Evolutionary conservation across 805 yeast species (phyloP), one percentile per base, ranked within the genome.

Genomic region (Ogataea ganodermae): DNA sequence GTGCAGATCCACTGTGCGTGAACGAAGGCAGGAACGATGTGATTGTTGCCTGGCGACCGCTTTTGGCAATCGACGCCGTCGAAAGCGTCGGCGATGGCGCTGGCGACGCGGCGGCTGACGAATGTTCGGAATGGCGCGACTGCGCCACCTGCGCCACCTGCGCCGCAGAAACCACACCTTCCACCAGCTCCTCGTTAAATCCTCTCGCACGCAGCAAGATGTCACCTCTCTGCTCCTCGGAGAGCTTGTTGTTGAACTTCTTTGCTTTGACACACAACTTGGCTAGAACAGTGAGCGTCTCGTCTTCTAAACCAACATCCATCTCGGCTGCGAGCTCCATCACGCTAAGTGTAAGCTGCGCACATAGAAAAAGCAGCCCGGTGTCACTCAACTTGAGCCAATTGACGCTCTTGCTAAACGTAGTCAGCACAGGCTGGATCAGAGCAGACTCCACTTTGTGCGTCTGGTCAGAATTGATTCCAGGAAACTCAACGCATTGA

Each of bases 311-410:
- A 10, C 75, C 60, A 32, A 82, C 68, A 20, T 76, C 79, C 35
- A 71, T 61, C 33, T 80, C 83, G 24, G 69, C 65, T 0, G 90
- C 87, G 36, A 86, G 65, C 54, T 83, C 86, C 38, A 89, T 72
- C 0, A 89, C 81, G 35, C 78, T 75, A 42, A 82, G 76, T 4
- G 87, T 85, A 39, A 89, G 70, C 20, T 76, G 74, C 5, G 88
- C 91, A 71, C 96, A 89, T 1, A 89, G 78, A 21, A 75, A 76
- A 37, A 88, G 69, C 38, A 92, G 70, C 2, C 89, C 86, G 6
- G 79, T 72, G 65, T 91, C 97, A 49, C 92, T 89, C 39, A 92
- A 71, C 49, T 94, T 75, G 23, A 92, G 72, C 95, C 97, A 87
- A 32, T 81, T 83, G 27, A 88, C 74, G 73, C 88, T 82, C 44